phyloP scores from a whole-genome alignment of 2,329 filamentous ascomycete species.

The Moelleriella libera region DNA sequence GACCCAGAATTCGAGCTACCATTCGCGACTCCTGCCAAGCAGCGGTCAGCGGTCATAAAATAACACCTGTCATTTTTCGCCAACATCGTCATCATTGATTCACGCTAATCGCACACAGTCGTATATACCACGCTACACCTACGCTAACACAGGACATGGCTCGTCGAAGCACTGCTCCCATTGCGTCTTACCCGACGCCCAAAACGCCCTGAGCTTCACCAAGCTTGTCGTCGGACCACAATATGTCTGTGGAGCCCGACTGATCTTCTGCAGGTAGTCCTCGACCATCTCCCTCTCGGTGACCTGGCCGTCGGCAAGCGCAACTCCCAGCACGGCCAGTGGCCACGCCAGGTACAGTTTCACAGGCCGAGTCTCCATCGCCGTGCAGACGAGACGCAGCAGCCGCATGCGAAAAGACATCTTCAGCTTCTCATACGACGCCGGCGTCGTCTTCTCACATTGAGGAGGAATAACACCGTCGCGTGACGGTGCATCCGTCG shows the following conservation, averaged over 20 bases:
- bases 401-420: background rate
- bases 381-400: background rate
- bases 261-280: background rate
- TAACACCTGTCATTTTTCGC: too few species aligned
- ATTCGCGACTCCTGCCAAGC: too few species aligned
- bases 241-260: background rate
- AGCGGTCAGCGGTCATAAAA: too few species aligned
- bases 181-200: constrained; percentile 1
- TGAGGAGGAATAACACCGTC: background rate
- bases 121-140: background rate
- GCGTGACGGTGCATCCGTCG: background rate
- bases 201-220: constrained; percentile 1
- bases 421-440: constrained; percentile 1
- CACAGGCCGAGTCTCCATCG: background rate
- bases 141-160: constrained; percentile 1
- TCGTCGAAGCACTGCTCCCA: constrained; percentile 3
- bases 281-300: background rate
- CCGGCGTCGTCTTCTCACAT: background rate
- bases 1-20: too few species aligned
- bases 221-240: background rate
- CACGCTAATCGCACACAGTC: too few species aligned
- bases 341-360: constrained; percentile 2
- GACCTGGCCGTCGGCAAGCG: constrained; percentile 1
- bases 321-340: constrained; percentile 1
- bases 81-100: too few species aligned